These are phyloP conservation scores for Suillus paluster DNA, from an alignment of 768 basidiomycete genomes.

Conservation along the genomic window DNA sequence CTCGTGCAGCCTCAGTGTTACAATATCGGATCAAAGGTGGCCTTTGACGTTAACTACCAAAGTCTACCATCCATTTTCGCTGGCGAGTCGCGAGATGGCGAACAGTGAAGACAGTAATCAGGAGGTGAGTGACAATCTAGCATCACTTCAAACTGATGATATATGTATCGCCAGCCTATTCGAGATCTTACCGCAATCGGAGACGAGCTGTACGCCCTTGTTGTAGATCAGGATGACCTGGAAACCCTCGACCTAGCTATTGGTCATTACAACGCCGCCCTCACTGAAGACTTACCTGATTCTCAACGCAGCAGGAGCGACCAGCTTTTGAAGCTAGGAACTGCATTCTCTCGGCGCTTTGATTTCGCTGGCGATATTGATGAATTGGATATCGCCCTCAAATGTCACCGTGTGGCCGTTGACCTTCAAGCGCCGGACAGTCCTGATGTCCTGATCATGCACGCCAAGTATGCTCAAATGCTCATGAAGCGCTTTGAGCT, in stretches of 20 bases:
- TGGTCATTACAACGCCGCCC: conserved; percentile 9
- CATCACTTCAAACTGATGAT: background rate
- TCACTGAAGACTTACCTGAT: conserved; percentile 26
- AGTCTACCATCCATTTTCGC: background rate
- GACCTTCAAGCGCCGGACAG: conserved; percentile 20
- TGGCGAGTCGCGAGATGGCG: too few species aligned
- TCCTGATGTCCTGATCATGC: conserved; percentile 12
- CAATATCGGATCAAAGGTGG: too few species aligned
- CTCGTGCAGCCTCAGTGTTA: too few species aligned
- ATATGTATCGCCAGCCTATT: background rate
- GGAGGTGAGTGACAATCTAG: background rate
- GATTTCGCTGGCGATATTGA: conserved; percentile 14
- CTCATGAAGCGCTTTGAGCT: conserved; percentile 10
- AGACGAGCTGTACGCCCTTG: conserved; percentile 30
- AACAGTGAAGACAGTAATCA: conserved; percentile 6
- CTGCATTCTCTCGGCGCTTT: conserved; percentile 27
- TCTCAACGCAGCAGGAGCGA: conserved; percentile 28
- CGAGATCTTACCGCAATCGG: conserved; percentile 24
- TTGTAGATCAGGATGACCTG: conserved; percentile 14
- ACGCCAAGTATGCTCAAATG: background rate
- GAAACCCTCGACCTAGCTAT: conserved; percentile 17
- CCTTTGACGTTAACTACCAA: background rate
- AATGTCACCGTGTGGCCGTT: conserved; percentile 24
- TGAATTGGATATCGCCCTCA: conserved; percentile 35
- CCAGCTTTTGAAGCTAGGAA: conserved; percentile 21